A percentile compares a stretch with the other conserved stretches of the same genome.
phyloP scores from a whole-genome alignment of 352 stramenopile species.

The Globisporangium polare region DNA sequence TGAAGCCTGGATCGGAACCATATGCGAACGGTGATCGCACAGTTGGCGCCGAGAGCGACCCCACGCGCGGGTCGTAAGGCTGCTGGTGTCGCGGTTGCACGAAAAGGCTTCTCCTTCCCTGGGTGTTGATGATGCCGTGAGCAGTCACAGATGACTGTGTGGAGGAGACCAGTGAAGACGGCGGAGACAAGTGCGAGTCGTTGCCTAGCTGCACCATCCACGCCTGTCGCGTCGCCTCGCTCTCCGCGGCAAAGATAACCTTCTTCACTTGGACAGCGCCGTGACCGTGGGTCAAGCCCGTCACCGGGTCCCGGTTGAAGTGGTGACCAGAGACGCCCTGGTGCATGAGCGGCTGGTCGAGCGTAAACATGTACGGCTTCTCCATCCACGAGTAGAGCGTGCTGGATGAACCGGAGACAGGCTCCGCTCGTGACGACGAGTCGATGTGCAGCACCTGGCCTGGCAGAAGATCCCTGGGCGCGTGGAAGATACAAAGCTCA shows the following conservation, averaged over 20 bases:
- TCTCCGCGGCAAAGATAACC: slow-evolving; percentile 39
- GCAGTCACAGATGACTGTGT: neutral
- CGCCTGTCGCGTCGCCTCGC: slow-evolving; percentile 19
- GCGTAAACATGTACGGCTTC: slow-evolving; percentile 34
- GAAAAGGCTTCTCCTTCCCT: neutral
- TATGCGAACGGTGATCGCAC: neutral
- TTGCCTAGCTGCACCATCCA: slow-evolving; percentile 32
- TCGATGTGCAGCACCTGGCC: slow-evolving; percentile 46
- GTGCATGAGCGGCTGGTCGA: slow-evolving; percentile 29
- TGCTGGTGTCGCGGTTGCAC: neutral
- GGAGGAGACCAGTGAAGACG: neutral
- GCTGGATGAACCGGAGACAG: slow-evolving; percentile 14
- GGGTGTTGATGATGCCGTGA: neutral
- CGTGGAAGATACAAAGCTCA: slow-evolving; percentile 53
- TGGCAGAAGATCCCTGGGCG: slow-evolving; percentile 31
- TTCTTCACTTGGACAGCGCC: slow-evolving; percentile 30
- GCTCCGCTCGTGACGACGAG: slow-evolving; percentile 22
- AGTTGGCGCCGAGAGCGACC: neutral
- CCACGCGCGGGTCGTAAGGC: neutral
- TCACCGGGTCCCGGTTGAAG: slow-evolving; percentile 32
- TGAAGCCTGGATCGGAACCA: neutral
- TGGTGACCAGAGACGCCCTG: slow-evolving; percentile 30
- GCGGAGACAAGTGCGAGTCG: slow-evolving; percentile 1
- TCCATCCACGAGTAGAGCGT: slow-evolving; percentile 33
- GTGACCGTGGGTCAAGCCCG: slow-evolving; percentile 26